phyloP scores from a whole-genome alignment of 192 early-diverging fungal genomes.

The Linnemannia zychae region DNA sequence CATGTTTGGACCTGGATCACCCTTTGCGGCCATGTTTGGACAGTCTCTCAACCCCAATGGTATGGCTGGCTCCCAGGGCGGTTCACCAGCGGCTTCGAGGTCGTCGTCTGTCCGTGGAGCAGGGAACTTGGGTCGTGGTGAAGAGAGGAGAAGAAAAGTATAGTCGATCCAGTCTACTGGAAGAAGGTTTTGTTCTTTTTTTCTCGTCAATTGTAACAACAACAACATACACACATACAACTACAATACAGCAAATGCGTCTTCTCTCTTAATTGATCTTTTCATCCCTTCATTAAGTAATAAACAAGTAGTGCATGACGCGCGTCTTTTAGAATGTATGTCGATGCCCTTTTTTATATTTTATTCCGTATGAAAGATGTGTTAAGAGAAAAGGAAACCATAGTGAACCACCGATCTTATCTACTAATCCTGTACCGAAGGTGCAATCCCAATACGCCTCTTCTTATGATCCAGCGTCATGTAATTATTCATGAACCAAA shows the following conservation, averaged over 20 bases:
- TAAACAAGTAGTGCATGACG: neutral
- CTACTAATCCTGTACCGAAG: constrained; percentile 13
- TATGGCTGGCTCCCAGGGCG: neutral
- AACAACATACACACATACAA: neutral
- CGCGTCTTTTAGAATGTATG: neutral
- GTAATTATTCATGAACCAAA: constrained; percentile 38
- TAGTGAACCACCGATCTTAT: neutral
- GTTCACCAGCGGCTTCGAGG: constrained; percentile 11
- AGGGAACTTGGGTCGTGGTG: constrained; percentile 45
- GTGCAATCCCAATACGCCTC: constrained; percentile 22
- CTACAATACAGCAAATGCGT: neutral
- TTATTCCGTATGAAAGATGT: neutral
- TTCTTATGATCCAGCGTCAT: constrained; percentile 16
- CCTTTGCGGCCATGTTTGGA: constrained; percentile 43
- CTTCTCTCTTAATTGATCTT: neutral
- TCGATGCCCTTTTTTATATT: neutral
- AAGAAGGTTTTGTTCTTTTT: neutral
- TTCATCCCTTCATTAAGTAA: neutral
- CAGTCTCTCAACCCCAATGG: constrained; percentile 20
- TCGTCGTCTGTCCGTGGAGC: constrained; percentile 48
- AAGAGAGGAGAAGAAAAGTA: constrained; percentile 53
- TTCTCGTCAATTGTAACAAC: neutral
- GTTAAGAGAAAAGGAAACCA: neutral
- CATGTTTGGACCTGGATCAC: constrained; percentile 41
- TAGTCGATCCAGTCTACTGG: neutral